These are phyloP conservation scores for Solanum tacnaense DNA, from an alignment of 257 asterid species.

Conservation along the genomic window DNA sequence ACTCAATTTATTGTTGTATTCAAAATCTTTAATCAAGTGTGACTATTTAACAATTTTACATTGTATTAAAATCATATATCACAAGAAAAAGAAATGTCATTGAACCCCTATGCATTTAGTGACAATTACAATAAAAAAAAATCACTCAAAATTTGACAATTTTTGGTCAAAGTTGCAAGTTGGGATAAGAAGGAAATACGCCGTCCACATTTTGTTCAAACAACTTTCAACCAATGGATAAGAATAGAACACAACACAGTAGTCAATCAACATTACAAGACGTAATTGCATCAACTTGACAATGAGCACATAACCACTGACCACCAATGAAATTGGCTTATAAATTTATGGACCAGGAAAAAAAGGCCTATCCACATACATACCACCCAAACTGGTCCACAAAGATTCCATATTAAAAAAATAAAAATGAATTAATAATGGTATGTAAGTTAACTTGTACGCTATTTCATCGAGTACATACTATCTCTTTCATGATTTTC, in stretches of 20 bases:
- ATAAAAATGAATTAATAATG: neutral
- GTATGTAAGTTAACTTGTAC: neutral
- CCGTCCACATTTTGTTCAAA: neutral
- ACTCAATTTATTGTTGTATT: neutral
- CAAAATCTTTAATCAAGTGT: no score
- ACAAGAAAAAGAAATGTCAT: neutral
- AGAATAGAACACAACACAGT: neutral
- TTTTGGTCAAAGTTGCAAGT: neutral
- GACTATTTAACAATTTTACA: no score
- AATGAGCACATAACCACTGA: neutral
- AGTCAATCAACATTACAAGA: neutral
- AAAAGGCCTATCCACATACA: neutral
- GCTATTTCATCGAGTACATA: neutral
- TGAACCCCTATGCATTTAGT: neutral
- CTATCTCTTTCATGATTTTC: neutral
- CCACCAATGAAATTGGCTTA: constrained; percentile 15
- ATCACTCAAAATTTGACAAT: neutral
- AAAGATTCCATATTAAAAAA: neutral
- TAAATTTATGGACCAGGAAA: constrained; percentile 7
- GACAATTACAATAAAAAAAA: neutral
- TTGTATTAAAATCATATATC: no score
- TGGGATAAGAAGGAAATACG: neutral
- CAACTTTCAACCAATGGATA: neutral
- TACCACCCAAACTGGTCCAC: neutral
- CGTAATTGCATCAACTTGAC: neutral